A percentile compares a stretch with the other conserved stretches of the same genome.
Evolutionary conservation across 768 basidiomycete species (phyloP).

Genomic region (Boletus tomentosulus): DNA sequence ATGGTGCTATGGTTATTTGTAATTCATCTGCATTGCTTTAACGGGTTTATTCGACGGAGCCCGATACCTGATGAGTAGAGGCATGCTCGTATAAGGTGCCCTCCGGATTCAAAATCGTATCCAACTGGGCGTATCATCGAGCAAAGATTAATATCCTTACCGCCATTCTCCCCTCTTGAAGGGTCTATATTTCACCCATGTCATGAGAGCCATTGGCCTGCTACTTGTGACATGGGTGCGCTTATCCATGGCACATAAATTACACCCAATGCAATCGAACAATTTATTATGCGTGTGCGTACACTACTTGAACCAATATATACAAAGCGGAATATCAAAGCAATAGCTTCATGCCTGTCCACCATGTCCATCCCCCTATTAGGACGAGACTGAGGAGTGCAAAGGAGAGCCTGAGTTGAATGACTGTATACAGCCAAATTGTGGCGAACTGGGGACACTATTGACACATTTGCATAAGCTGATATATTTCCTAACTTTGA

Average conservation of each 20-base stretch:
- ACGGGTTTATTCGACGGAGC: not conserved
- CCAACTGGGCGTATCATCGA: constrained; percentile 75
- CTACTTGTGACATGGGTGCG: not conserved
- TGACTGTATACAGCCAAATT: constrained; percentile 70
- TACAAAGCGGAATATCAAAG: constrained; percentile 17
- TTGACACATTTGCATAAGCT: constrained; percentile 2
- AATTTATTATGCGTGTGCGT: not conserved
- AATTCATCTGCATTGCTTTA: not conserved
- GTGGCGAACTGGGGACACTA: constrained; percentile 78
- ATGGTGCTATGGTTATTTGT: not conserved
- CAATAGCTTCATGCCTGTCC: constrained; percentile 50
- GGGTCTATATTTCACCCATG: not conserved
- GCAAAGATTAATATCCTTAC: constrained; percentile 45
- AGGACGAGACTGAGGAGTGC: constrained; percentile 52
- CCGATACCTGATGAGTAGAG: not conserved
- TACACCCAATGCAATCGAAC: not conserved
- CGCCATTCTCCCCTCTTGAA: not conserved
- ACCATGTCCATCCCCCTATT: constrained; percentile 59
- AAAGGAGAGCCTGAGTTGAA: constrained; percentile 63
- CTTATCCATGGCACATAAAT: constrained; percentile 11
- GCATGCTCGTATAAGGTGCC: constrained; percentile 78
- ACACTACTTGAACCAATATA: not conserved
- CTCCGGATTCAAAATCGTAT: constrained; percentile 53
- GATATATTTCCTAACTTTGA: not conserved
- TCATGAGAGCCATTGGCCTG: not conserved